A percentile compares a stretch with the other conserved stretches of the same genome.
phyloP scores from a whole-genome alignment of 768 basidiomycete species.

The Tylopilus plumbeoviolaceoides region DNA sequence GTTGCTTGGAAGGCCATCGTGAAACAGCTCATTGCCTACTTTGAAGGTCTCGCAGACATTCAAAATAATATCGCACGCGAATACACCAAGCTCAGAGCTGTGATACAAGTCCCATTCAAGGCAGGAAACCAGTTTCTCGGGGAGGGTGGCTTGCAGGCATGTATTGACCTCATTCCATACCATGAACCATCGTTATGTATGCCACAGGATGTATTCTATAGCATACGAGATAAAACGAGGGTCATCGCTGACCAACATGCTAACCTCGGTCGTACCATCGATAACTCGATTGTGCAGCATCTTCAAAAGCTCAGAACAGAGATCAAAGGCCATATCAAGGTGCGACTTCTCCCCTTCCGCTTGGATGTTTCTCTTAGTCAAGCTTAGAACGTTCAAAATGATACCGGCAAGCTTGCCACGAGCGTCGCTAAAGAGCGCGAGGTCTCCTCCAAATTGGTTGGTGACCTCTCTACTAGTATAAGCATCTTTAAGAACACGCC shows the following conservation, averaged over 20 bases:
- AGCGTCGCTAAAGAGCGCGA: constrained; percentile 90
- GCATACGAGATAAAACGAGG: constrained; percentile 89
- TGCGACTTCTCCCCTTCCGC: constrained; percentile 20
- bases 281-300: constrained; percentile 96
- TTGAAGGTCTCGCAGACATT: constrained; percentile 65
- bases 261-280: constrained; percentile 92
- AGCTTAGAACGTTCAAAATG: constrained; percentile 86
- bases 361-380: background rate
- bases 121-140: constrained; percentile 97
- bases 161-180: constrained; percentile 12
- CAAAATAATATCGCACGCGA: constrained; percentile 94
- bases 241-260: constrained; percentile 94
- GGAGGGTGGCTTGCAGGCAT: constrained; percentile 88
- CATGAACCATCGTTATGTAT: background rate
- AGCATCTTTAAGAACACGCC: constrained; percentile 96
- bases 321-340: constrained; percentile 98
- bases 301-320: constrained; percentile 91
- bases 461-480: constrained; percentile 82
- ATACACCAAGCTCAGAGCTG: constrained; percentile 87
- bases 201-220: constrained; percentile 82
- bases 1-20: constrained; percentile 95
- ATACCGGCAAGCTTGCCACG: constrained; percentile 88
- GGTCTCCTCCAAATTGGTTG: constrained; percentile 75
- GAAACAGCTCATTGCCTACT: constrained; percentile 92
- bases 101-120: constrained; percentile 96